phyloP scores from a whole-genome alignment of 164 flowering plant genomes.

The Buxus sempervirens region DNA sequence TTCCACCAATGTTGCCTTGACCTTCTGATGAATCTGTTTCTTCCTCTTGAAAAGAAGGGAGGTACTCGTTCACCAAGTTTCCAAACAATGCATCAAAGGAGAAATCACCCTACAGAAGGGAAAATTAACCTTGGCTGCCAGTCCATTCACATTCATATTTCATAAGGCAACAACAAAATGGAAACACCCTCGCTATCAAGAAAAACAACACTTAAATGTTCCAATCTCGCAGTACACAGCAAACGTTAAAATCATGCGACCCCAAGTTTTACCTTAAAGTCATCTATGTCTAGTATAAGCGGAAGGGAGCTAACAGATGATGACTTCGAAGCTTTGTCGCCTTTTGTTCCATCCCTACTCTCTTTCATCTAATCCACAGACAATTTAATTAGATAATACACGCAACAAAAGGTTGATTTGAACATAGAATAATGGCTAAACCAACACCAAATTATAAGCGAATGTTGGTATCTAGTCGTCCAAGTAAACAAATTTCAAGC shows the following conservation, averaged over 20 bases:
- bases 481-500: too few relatives aligned
- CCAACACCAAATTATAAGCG: not conserved
- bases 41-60: slow-evolving; percentile 81
- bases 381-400: slow-evolving; percentile 1
- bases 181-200: not conserved
- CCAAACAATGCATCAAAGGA: slow-evolving; percentile 98
- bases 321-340: slow-evolving; percentile 29
- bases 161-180: not conserved
- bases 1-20: slow-evolving; percentile 36
- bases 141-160: not conserved
- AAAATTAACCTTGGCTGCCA: slow-evolving; percentile 3
- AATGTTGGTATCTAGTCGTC: too few relatives aligned
- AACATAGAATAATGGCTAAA: not conserved
- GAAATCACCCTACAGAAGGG: slow-evolving; percentile 69
- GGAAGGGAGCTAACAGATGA: slow-evolving; percentile 57
- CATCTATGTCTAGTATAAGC: slow-evolving; percentile 79
- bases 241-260: not conserved
- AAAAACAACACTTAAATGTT: too few relatives aligned
- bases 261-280: slow-evolving; percentile 71
- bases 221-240: not conserved
- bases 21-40: slow-evolving; percentile 68
- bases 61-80: slow-evolving; percentile 76
- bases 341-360: slow-evolving; percentile 42
- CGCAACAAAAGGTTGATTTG: not conserved
- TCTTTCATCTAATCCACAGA: slow-evolving; percentile 61